Base-by-base conservation (phyloP, 2,329 filamentous ascomycete genomes). In the Arthroderma sp. region DNA sequence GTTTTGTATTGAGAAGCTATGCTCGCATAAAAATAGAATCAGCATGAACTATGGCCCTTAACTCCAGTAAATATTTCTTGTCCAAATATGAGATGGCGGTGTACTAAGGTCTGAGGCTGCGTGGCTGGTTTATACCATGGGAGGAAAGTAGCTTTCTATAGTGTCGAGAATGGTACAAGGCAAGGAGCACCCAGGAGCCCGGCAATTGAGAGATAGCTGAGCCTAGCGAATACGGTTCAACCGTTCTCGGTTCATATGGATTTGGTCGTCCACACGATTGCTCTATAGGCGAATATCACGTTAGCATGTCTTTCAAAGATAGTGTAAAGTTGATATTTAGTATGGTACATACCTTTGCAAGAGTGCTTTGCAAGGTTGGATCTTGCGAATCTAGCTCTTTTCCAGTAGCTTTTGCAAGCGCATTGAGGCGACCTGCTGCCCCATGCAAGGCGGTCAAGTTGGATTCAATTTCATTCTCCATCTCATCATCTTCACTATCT, bases 181-280 rank as follows among this genome's bases (percentile, higher is more conserved):
- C 15, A 22, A 22, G 15, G 15, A 22, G 15, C 15, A 22, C 15
- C 15, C 15, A 22, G 15, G 15, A 22, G 15, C 15, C 15, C 15
- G 15, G 15, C 15, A 22, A 22, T 22, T 22, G 15, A 22, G 3
- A 22, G 3, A 22, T 22, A 22, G 15, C 15, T 3, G 3, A 3
- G 15, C 3, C 15, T 60, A 67, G 50, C 53, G 62, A 48, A 67
- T 67, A 33, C 80, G 73, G 55, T 82, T 78, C 61, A 87, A 61
- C 53, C 78, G 75, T 55, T 81, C 78, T 52, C 82, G 73, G 69
- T 88, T 88, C 74, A 85, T 78, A 47, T 78, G 78, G 55, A 89
- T 84, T 58, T 83, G 77, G 53, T 89, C 83, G 62, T 87, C 83
- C 53, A 94, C 84, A 54, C 72, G 75, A 61, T 94, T 86, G 65